Evolutionary conservation across 805 yeast species (phyloP).

Genomic region (Lachancea sp.): DNA sequence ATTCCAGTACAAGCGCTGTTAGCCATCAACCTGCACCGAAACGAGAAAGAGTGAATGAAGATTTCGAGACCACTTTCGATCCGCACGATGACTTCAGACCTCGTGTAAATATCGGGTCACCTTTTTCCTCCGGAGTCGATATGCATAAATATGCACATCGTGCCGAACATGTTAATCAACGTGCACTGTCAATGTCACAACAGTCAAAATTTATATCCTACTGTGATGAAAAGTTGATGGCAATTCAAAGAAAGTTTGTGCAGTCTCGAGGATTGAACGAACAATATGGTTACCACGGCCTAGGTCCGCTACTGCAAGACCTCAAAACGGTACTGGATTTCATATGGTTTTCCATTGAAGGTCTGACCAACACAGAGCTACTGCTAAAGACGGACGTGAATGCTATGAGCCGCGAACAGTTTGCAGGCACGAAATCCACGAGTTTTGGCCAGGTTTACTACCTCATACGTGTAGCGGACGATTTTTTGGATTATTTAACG

Average conservation of each 20-base stretch:
- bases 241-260: conserved; percentile 48
- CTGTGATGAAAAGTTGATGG: conserved; percentile 48
- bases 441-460: conserved; percentile 58
- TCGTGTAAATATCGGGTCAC: conserved; percentile 24
- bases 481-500: conserved; percentile 53
- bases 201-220: conserved; percentile 50
- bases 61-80: conserved; percentile 15
- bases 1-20: neutral
- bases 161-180: conserved; percentile 6
- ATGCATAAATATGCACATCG: neutral
- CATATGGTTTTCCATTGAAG: conserved; percentile 55
- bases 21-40: neutral
- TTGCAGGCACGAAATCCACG: conserved; percentile 18
- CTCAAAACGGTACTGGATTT: conserved; percentile 45
- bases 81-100: conserved; percentile 29
- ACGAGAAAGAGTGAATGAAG: conserved; percentile 4
- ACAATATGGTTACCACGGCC: conserved; percentile 26
- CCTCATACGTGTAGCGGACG: conserved; percentile 57
- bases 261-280: conserved; percentile 37
- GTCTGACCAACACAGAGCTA: conserved; percentile 27
- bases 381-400: conserved; percentile 14
- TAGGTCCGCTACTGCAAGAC: conserved; percentile 38
- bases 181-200: conserved; percentile 41
- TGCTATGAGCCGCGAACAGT: conserved; percentile 8
- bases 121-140: conserved; percentile 24